Conservation (phyloP, 345 rosid genomes). For the Camelina hispida region DNA sequence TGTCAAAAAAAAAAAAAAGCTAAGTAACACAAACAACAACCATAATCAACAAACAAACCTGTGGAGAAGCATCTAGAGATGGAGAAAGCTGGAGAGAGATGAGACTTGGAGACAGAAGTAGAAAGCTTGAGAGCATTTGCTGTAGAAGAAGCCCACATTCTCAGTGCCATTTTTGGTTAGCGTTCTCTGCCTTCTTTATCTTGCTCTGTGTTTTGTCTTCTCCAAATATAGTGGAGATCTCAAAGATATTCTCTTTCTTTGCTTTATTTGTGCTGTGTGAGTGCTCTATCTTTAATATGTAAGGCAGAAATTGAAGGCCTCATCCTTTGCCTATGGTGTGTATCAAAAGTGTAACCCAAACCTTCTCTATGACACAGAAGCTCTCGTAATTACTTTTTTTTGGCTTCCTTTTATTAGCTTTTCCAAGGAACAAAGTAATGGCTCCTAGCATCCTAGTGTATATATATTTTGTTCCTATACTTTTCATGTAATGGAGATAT, state of each 20-base stretch:
- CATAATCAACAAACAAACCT: conserved; percentile 31
- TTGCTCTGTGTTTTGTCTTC: conserved; percentile 28
- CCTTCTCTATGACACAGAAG: conserved; percentile 24
- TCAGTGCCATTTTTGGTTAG: conserved; percentile 61
- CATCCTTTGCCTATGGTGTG: conserved; percentile 54
- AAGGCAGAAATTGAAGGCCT: conserved; percentile 74
- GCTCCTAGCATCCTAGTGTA: neutral
- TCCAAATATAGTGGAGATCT: conserved; percentile 4
- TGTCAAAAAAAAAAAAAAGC: too few species aligned
- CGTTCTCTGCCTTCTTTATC: conserved; percentile 4
- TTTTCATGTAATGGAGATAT: neutral
- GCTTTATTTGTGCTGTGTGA: neutral
- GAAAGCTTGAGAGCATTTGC: conserved; percentile 83
- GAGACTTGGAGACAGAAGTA: conserved; percentile 40
- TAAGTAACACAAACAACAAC: too few species aligned
- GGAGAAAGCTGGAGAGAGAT: conserved; percentile 55
- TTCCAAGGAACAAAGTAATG: neutral
- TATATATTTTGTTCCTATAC: neutral
- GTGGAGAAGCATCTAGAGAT: conserved; percentile 84
- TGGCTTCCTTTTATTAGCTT: neutral
- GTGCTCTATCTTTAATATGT: conserved; percentile 55
- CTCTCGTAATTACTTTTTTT: conserved; percentile 14
- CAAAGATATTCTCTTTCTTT: conserved; percentile 10
- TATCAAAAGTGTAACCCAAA: conserved; percentile 35
- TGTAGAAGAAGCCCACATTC: conserved; percentile 91